phyloP scores from a whole-genome alignment of 2,329 filamentous ascomycete species.

The Xylaria sp. region DNA sequence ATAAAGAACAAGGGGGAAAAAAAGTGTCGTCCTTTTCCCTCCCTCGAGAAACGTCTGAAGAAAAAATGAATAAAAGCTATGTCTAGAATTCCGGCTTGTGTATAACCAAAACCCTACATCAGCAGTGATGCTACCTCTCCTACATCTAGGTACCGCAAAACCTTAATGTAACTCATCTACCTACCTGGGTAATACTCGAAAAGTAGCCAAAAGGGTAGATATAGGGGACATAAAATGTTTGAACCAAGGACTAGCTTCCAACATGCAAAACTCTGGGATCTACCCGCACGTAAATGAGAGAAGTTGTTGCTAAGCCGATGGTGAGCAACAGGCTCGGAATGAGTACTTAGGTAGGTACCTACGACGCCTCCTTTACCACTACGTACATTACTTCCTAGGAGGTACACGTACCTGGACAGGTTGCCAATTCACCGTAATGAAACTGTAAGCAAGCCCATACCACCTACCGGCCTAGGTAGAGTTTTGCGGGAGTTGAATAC shows the following conservation, averaged over 20 bases:
- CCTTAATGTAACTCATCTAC: no score
- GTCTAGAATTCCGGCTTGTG: neutral
- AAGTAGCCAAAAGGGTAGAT: no score
- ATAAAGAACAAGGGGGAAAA: neutral
- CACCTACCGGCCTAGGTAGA: slow-evolving; percentile 3
- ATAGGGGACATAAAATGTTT: neutral
- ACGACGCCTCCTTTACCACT: neutral
- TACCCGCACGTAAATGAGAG: neutral
- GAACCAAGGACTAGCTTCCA: neutral
- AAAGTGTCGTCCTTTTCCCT: neutral
- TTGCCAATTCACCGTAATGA: neutral
- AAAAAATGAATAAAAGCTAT: neutral
- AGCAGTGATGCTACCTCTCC: neutral
- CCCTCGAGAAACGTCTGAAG: no score
- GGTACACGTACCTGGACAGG: neutral
- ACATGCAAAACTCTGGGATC: neutral
- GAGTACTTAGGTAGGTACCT: neutral
- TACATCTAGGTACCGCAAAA: no score
- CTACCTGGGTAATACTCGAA: no score
- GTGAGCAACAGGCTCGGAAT: neutral
- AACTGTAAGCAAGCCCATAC: neutral
- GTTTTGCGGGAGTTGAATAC: slow-evolving; percentile 7
- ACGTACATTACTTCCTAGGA: neutral
- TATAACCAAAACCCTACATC: slow-evolving; percentile 10
- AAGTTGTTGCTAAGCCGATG: neutral